Evolutionary conservation across 352 stramenopile species (phyloP).

Genomic region (Phytophthora tentaculata): DNA sequence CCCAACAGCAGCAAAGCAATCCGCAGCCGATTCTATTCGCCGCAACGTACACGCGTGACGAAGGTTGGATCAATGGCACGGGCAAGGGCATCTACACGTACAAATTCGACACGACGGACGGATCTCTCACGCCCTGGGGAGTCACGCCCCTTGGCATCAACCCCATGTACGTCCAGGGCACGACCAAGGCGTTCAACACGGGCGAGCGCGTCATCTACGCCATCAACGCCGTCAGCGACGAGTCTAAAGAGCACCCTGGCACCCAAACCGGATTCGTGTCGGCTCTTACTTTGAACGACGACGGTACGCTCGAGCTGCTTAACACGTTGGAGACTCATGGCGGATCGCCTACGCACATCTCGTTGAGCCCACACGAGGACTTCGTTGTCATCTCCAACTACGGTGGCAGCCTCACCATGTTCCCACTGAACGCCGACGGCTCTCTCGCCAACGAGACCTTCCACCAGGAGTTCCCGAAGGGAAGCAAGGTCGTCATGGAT

Average conservation of each 20-base stretch:
- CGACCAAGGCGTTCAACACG: slow-evolving; percentile 33
- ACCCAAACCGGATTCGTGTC: slow-evolving; percentile 58
- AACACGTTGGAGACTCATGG: slow-evolving; percentile 61
- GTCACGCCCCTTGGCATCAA: slow-evolving; percentile 71
- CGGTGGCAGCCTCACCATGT: slow-evolving; percentile 64
- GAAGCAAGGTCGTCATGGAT: slow-evolving; percentile 43
- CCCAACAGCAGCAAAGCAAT: slow-evolving; percentile 18
- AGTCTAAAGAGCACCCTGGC: slow-evolving; percentile 29
- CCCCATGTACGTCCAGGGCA: slow-evolving; percentile 65
- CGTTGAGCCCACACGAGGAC: slow-evolving; percentile 50
- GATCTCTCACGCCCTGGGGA: slow-evolving; percentile 43
- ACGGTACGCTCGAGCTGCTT: slow-evolving; percentile 50
- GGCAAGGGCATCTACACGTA: slow-evolving; percentile 71
- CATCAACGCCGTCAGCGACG: slow-evolving; percentile 58
- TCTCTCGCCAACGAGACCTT: slow-evolving; percentile 44
- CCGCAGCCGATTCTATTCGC: slow-evolving; percentile 52
- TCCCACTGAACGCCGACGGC: slow-evolving; percentile 53
- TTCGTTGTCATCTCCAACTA: slow-evolving; percentile 76
- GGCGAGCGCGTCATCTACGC: slow-evolving; percentile 52
- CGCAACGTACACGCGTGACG: slow-evolving; percentile 67
- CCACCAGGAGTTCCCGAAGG: slow-evolving; percentile 47
- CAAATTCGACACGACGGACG: slow-evolving; percentile 50
- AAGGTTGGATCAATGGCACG: slow-evolving; percentile 72
- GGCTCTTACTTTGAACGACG: slow-evolving; percentile 44
- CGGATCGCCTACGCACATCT: slow-evolving; percentile 53